Base-by-base conservation (phyloP, 2,329 filamentous ascomycete genomes). In the Aspergillus fumigatus region DNA sequence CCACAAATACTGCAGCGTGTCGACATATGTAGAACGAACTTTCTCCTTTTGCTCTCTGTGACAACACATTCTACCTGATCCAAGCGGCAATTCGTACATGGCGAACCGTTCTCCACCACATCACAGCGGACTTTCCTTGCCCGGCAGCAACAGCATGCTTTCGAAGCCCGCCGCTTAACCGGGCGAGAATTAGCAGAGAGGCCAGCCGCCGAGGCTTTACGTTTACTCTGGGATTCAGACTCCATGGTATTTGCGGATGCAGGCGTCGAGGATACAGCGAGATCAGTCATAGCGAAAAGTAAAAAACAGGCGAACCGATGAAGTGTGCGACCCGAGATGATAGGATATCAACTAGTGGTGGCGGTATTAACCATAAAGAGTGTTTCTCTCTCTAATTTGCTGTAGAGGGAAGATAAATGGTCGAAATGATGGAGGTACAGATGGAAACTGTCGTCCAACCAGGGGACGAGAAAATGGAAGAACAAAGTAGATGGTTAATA, bases 111-210 rank as follows among this genome's bases (percentile, higher is more conserved):
- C 73, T 96, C 91, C 57, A 94, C 91, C 55, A 96, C 92, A 77
- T 97, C 92, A 78, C 92, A 97, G 56, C 92, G 85, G 45, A 97
- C 92, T 73, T 97, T 97, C 70, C 92, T 86, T 56, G 89, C 87
- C 67, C 92, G 84, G 75, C 92, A 96, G 66, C 88, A 91, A 60
- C 91, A 90, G 73, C 92, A 97, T 19, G 92, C 92, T 65, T 93
- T 89, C 9, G 92, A 91, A n/a, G 92, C 92, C 69, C 92, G 84
- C 68, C 92, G 84, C 77, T 96, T 97, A 53, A 87, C 84, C 53
- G 84, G 84, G 57, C 82, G 78, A 68, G 79, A 73, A 55, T 76
- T 73, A 60, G 76, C 76, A 53, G 81, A 77, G 48, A 86, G 72
- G 27, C 82, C 82, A 26, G 83, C 83, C 56, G 79, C 75, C 43